phyloP scores from a whole-genome alignment of 148 eudicot species.

The Amaranthus cruentus region DNA sequence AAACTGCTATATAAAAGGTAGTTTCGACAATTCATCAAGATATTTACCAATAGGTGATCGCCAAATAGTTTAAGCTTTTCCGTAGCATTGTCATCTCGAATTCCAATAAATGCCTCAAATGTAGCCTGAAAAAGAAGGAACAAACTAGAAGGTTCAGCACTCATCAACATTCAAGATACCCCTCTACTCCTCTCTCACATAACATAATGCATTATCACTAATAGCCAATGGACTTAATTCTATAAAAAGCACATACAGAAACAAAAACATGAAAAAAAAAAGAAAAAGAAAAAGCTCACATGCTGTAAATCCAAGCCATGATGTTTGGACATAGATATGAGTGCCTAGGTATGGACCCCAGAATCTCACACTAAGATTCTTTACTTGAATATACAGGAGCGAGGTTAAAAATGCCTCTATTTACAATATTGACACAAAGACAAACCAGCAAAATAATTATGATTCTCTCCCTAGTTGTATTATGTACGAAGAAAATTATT shows the following conservation, averaged over 20 bases:
- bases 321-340: neutral
- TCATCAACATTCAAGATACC: neutral
- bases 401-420: neutral
- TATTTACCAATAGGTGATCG: conserved; percentile 62
- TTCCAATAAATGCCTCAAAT: conserved; percentile 89
- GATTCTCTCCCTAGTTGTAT: neutral
- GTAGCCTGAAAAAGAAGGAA: conserved; percentile 58
- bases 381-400: neutral
- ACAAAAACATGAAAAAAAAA: neutral
- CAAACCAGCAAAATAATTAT: neutral
- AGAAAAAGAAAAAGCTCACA: neutral
- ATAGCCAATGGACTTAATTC: neutral
- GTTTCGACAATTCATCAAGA: neutral
- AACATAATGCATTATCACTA: conserved; percentile 3
- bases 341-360: too few relatives aligned
- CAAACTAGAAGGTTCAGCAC: conserved; percentile 4
- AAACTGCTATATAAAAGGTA: neutral
- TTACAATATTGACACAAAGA: neutral
- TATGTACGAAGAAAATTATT: neutral
- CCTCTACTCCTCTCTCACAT: neutral
- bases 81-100: conserved; percentile 85
- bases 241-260: neutral
- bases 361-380: neutral
- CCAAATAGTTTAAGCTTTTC: conserved; percentile 82
- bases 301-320: neutral